Evolutionary conservation across 441 rosid genomes (phyloP).

Genomic region (Gossypium schwendimanii): DNA sequence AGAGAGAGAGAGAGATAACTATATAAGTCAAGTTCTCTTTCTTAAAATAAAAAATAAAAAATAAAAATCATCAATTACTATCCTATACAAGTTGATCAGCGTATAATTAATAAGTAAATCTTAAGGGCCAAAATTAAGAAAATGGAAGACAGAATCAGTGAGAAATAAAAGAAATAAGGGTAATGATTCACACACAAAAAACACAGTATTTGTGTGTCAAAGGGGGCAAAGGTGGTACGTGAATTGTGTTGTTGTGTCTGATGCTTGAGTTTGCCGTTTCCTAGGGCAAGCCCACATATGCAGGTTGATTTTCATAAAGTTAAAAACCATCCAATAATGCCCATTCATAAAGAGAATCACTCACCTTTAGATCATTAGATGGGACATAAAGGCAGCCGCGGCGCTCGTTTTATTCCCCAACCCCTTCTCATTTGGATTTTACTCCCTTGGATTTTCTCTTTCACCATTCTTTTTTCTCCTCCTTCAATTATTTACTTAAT

Average conservation of each 20-base stretch:
- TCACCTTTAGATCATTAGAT: conserved; percentile 28
- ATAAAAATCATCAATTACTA: too few species aligned
- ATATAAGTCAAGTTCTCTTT: too few species aligned
- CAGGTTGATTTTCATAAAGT: conserved; percentile 24
- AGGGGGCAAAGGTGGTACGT: not conserved
- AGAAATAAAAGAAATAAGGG: not conserved
- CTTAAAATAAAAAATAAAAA: too few species aligned
- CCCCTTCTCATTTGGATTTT: not conserved
- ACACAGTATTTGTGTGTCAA: not conserved
- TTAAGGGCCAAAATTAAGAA: not conserved
- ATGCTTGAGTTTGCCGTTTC: conserved; percentile 18
- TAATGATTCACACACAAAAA: not conserved
- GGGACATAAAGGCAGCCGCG: conserved; percentile 54
- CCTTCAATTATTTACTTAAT: not conserved
- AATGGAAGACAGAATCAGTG: not conserved
- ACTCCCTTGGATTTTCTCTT: conserved; percentile 1
- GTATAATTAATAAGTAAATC: not conserved
- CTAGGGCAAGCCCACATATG: conserved; percentile 21
- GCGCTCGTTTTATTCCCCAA: conserved; percentile 26
- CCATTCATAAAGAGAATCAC: conserved; percentile 19
- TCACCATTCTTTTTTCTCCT: conserved; percentile 4
- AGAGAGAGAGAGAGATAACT: too few species aligned
- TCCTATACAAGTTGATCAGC: too few species aligned
- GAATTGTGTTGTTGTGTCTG: conserved; percentile 10
- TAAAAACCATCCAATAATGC: conserved; percentile 13